phyloP scores from a whole-genome alignment of 345 rosid genomes.

The Rubroshorea leprosula region DNA sequence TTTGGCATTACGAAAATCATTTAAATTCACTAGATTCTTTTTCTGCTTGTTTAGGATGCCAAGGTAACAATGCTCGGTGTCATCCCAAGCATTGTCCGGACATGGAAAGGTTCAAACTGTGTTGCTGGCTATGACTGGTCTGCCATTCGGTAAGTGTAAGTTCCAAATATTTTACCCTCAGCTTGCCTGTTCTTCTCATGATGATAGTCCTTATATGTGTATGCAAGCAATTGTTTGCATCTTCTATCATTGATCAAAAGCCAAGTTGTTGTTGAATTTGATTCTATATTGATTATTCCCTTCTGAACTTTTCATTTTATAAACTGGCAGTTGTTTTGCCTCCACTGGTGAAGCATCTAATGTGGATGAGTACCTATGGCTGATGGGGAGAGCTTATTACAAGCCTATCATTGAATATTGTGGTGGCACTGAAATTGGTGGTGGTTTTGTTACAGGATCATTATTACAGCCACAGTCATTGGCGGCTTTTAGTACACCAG shows the following conservation, averaged over 20 bases:
- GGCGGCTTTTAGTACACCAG: slow-evolving; percentile 92
- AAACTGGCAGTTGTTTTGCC: slow-evolving; percentile 64
- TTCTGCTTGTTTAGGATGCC: slow-evolving; percentile 62
- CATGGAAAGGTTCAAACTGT: slow-evolving; percentile 72
- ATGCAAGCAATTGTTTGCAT: slow-evolving; percentile 5
- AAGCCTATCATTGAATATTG: slow-evolving; percentile 93
- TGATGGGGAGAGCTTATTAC: slow-evolving; percentile 90
- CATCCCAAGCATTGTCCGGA: slow-evolving; percentile 87
- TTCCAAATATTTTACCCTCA: not conserved
- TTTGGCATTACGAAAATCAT: not conserved
- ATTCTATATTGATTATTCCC: slow-evolving; percentile 16
- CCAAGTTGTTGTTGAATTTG: too few species aligned
- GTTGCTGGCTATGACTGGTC: slow-evolving; percentile 89
- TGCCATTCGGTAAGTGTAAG: slow-evolving; percentile 63
- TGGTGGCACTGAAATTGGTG: slow-evolving; percentile 98
- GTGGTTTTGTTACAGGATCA: slow-evolving; percentile 78
- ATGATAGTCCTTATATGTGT: too few species aligned
- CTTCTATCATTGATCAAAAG: too few species aligned
- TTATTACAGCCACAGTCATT: slow-evolving; percentile 78
- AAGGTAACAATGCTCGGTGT: slow-evolving; percentile 92
- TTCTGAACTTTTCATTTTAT: slow-evolving; percentile 19
- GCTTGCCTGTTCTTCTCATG: slow-evolving; percentile 11
- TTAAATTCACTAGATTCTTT: slow-evolving; percentile 9
- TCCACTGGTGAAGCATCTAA: slow-evolving; percentile 99
- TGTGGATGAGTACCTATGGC: slow-evolving; percentile 87